A percentile compares a stretch with the other conserved stretches of the same genome.
Evolutionary conservation across 192 early-diverging fungal species (phyloP).

Genomic region (Gaertneriomyces sp.): DNA sequence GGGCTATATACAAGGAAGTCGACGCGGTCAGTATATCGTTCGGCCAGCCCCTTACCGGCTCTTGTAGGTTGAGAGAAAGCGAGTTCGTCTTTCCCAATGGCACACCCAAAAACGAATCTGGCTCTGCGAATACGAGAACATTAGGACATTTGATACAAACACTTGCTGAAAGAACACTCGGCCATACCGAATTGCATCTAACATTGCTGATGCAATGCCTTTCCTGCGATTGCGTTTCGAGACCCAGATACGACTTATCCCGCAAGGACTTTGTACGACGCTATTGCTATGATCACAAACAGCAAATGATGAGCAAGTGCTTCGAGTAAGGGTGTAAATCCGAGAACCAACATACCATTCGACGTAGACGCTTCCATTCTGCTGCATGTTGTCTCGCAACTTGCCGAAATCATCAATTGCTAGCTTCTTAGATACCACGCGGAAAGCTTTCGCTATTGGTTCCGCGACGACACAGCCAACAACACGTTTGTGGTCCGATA

Average conservation of each 20-base stretch:
- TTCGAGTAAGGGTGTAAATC: not conserved
- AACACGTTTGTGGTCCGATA: constrained; percentile 27
- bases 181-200: constrained; percentile 36
- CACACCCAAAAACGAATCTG: constrained; percentile 45
- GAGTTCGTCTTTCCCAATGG: constrained; percentile 21
- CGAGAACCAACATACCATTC: not conserved
- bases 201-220: constrained; percentile 39
- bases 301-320: not conserved
- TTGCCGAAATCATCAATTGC: not conserved
- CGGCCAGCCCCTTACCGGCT: constrained; percentile 44
- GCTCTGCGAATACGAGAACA: not conserved
- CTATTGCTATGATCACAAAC: constrained; percentile 1
- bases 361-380: constrained; percentile 11
- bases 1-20: constrained; percentile 51
- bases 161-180: not conserved
- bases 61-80: constrained; percentile 56
- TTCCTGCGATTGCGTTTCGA: constrained; percentile 37
- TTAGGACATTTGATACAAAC: not conserved
- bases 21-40: constrained; percentile 29
- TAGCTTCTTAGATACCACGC: not conserved
- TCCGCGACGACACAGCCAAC: constrained; percentile 50
- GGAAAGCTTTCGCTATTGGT: constrained; percentile 19
- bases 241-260: constrained; percentile 59
- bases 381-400: not conserved
- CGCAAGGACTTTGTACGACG: constrained; percentile 34